Evolutionary conservation across 169 alveolate genomes (phyloP).

Genomic region (Cryptosporidium sp.): DNA sequence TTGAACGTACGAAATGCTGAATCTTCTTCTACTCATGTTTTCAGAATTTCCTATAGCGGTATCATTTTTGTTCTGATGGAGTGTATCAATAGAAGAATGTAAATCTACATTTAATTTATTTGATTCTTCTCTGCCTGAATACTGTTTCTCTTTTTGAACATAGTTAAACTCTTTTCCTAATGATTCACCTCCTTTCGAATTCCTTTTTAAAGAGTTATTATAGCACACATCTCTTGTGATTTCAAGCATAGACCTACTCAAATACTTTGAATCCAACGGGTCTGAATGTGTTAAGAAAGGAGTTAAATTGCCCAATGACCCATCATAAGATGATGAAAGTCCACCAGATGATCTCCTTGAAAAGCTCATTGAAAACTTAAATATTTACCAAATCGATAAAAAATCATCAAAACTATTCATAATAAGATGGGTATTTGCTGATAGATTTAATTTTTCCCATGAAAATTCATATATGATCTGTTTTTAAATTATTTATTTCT

Average conservation of each 20-base stretch:
- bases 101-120: conserved; percentile 1
- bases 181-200: conserved; percentile 13
- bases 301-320: conserved; percentile 67
- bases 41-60: neutral
- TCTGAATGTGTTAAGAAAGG: conserved; percentile 74
- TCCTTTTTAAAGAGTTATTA: conserved; percentile 9
- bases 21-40: conserved; percentile 58
- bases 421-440: neutral
- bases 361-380: conserved; percentile 46
- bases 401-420: conserved; percentile 12
- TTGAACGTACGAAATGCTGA: conserved; percentile 65
- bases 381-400: neutral
- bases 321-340: conserved; percentile 73
- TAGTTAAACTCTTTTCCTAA: conserved; percentile 56
- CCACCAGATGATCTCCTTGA: conserved; percentile 77
- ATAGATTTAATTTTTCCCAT: neutral
- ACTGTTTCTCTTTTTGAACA: conserved; percentile 18
- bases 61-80: neutral
- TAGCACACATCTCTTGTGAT: conserved; percentile 73
- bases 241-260: conserved; percentile 74
- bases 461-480: neutral
- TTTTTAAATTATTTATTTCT: neutral
- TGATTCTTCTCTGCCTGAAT: neutral
- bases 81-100: neutral
- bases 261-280: conserved; percentile 69